Conservation (phyloP, 2,329 filamentous ascomycete species). For the Aspergillus ustus region DNA sequence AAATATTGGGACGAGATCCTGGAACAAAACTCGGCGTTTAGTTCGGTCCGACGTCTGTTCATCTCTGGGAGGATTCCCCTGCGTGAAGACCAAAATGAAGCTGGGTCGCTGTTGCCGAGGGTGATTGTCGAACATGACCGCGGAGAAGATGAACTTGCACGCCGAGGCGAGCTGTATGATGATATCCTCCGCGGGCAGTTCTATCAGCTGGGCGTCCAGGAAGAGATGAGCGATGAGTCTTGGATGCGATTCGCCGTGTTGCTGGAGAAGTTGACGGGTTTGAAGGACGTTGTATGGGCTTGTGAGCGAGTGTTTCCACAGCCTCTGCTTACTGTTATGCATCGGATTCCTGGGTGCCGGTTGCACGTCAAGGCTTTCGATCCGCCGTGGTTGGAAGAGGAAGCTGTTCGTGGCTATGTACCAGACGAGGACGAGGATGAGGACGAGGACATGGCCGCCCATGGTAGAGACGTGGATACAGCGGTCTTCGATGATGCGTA, state of each 20-base stretch:
- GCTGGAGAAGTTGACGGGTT: not conserved
- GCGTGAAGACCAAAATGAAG: not conserved
- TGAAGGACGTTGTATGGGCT: not conserved
- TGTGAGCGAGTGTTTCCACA: not conserved
- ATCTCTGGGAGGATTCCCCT: not conserved
- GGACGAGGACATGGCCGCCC: not conserved
- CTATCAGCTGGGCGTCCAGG: not conserved
- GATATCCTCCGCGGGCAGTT: not conserved
- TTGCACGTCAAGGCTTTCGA: not conserved
- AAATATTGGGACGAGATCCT: not conserved
- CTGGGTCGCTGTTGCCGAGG: not conserved
- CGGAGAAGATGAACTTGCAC: not conserved
- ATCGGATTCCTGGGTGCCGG: not conserved
- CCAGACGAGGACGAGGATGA: not conserved
- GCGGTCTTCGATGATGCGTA: not conserved
- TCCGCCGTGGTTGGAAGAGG: not conserved
- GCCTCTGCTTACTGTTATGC: not conserved
- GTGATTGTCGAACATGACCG: not conserved
- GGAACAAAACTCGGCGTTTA: not conserved
- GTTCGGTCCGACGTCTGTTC: not conserved
- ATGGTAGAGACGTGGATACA: not conserved
- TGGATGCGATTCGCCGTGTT: not conserved
- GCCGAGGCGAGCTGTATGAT: not conserved
- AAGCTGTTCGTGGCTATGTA: not conserved
- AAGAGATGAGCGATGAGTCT: not conserved